These are phyloP conservation scores for Cryphonectria japonica DNA, from an alignment of 2,329 filamentous ascomycete species.

Conservation along the genomic window DNA sequence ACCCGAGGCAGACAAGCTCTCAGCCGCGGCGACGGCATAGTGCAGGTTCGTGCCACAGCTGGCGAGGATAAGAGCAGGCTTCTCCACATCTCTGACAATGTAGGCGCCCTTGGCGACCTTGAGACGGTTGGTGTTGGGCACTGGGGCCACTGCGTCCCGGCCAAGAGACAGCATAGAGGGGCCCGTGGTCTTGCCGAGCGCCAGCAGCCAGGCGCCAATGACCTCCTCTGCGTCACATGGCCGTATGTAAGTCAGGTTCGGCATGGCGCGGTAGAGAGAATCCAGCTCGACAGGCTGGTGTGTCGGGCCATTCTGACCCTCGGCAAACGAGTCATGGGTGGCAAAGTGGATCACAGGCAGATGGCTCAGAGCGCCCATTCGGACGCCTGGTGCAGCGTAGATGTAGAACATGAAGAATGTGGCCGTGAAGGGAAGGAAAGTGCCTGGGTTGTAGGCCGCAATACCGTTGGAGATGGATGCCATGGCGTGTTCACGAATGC, in stretches of 20 bases:
- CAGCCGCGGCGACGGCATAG: constrained; percentile 47
- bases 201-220: constrained; percentile 47
- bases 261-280: constrained; percentile 64
- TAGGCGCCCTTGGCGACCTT: neutral
- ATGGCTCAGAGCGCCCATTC: constrained; percentile 62
- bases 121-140: neutral
- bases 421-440: constrained; percentile 61
- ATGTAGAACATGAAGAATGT: constrained; percentile 68
- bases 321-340: constrained; percentile 64
- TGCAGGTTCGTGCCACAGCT: constrained; percentile 36
- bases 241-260: constrained; percentile 63
- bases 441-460: constrained; percentile 58
- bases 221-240: constrained; percentile 63
- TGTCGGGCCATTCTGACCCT: constrained; percentile 64
- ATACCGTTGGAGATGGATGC: constrained; percentile 59
- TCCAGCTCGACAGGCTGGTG: constrained; percentile 65
- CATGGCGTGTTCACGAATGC: constrained; percentile 66
- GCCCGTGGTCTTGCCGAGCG: neutral
- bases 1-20: constrained; percentile 22
- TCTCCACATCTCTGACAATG: constrained; percentile 33
- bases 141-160: neutral
- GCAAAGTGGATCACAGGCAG: constrained; percentile 63
- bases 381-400: constrained; percentile 59
- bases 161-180: neutral
- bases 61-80: constrained; percentile 37